Evolutionary conservation across 176 grass and related monocot species (phyloP).

Genomic region (Oryza coarctata): DNA sequence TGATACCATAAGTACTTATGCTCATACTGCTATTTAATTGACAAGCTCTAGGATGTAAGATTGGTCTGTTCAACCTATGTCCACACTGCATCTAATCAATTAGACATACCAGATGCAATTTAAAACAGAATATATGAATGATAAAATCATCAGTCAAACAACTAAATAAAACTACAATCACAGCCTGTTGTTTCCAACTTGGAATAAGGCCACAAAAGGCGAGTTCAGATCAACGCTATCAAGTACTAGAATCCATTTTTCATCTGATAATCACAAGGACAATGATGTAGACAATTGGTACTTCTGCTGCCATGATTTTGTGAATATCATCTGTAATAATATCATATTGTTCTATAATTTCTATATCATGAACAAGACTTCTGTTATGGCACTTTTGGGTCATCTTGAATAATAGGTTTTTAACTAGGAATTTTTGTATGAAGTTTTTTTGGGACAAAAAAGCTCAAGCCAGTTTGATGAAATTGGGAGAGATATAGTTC

Average conservation of each 20-base stretch:
- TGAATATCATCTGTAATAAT: neutral
- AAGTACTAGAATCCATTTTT: neutral
- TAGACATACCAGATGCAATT: neutral
- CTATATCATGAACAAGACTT: conserved; percentile 4
- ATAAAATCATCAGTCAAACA: neutral
- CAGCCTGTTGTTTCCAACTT: neutral
- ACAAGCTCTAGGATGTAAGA: neutral
- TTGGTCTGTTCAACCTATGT: neutral
- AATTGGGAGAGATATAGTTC: conserved; percentile 9
- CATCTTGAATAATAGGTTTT: neutral
- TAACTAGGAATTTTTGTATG: neutral
- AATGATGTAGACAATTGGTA: neutral
- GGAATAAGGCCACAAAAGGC: neutral
- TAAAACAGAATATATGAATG: neutral
- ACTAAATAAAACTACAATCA: neutral
- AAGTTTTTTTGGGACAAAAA: neutral
- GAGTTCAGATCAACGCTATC: neutral
- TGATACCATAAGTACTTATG: neutral
- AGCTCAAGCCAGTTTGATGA: neutral
- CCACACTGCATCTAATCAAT: neutral
- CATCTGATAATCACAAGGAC: neutral
- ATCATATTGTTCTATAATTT: neutral
- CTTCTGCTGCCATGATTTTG: neutral
- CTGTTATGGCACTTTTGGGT: neutral
- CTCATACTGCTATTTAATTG: neutral